Conservation (phyloP, 345 rosid species). For the Citropsis articulata region DNA sequence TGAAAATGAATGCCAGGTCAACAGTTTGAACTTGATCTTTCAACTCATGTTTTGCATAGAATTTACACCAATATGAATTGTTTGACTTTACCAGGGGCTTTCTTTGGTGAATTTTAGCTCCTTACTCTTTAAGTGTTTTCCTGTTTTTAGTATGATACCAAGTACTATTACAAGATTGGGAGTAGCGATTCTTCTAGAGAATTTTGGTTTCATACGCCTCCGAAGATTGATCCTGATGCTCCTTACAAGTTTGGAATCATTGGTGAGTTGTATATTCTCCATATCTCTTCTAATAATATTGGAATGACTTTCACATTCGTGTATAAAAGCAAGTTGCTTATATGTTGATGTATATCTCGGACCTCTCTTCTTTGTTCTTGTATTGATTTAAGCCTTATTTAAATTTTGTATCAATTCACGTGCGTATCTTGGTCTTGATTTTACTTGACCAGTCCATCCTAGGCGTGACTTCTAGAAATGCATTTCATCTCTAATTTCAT, state of each 20-base stretch:
- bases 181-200: slow-evolving; percentile 65
- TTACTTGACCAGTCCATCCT: background rate
- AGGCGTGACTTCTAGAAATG: background rate
- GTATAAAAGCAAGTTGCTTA: background rate
- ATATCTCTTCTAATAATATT: background rate
- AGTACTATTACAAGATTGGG: slow-evolving; percentile 82
- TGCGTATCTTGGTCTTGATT: background rate
- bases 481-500: background rate
- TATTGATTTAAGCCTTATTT: background rate
- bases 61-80: background rate
- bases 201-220: slow-evolving; percentile 93
- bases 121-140: slow-evolving; percentile 1
- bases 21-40: slow-evolving; percentile 1
- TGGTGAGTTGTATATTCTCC: slow-evolving; percentile 46
- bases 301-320: background rate
- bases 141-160: slow-evolving; percentile 66
- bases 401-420: background rate
- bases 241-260: slow-evolving; percentile 90
- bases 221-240: slow-evolving; percentile 67
- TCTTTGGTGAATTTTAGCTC: background rate
- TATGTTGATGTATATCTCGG: background rate
- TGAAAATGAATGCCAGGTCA: background rate
- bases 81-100: background rate
- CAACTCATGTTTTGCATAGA: background rate
- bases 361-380: too few relatives aligned